A percentile compares a stretch with the other conserved stretches of the same genome.
Conservation (phyloP, 257 asterid species). For the Lantana camara region DNA sequence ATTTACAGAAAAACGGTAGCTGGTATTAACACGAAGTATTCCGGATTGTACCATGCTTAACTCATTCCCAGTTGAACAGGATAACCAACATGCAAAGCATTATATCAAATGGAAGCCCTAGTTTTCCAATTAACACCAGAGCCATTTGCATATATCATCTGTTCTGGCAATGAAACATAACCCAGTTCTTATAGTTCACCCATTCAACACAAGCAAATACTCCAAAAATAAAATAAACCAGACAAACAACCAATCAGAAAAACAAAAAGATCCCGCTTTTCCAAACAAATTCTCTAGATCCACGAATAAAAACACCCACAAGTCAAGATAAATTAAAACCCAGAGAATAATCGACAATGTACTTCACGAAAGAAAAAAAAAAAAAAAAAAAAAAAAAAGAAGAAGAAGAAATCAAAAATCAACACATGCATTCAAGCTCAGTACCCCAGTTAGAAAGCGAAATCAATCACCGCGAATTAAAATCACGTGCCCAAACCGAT, state of each 20-base stretch:
- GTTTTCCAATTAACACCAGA: constrained; percentile 6
- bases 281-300: constrained; percentile 15
- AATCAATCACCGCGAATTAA: constrained; percentile 10
- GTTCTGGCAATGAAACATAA: not conserved
- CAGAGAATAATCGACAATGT: constrained; percentile 20
- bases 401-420: not conserved
- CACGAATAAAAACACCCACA: constrained; percentile 17
- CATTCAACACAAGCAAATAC: not conserved
- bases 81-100: not conserved
- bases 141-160: not conserved
- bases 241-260: not conserved
- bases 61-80: not conserved
- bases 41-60: not conserved
- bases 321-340: not conserved
- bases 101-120: not conserved
- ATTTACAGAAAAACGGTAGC: not conserved
- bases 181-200: not conserved
- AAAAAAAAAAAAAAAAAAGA: too few species aligned
- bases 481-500: constrained; percentile 6
- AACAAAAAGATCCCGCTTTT: not conserved
- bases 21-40: not conserved
- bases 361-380: not conserved
- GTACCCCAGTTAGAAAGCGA: constrained; percentile 20
- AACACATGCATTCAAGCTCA: not conserved
- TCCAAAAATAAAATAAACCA: not conserved